These are phyloP conservation scores for Fusarium burgessii DNA, from an alignment of 2,329 filamentous ascomycete species.

Conservation along the genomic window DNA sequence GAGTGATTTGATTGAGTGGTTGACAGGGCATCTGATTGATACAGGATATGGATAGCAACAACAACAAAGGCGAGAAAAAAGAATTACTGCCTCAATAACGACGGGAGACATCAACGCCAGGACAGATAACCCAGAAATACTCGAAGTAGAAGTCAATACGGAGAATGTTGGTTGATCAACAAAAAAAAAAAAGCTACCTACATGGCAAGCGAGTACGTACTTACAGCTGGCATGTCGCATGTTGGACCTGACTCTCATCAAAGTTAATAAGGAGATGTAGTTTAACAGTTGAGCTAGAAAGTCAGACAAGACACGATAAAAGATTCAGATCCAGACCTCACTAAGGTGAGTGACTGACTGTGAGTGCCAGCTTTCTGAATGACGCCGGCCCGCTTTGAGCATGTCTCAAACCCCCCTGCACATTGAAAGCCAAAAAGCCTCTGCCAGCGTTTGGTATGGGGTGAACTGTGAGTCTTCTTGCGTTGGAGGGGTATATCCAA, in stretches of 20 bases:
- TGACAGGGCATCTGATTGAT: conserved; percentile 22
- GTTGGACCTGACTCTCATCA: conserved; percentile 17
- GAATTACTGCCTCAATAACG: neutral
- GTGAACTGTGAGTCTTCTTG: neutral
- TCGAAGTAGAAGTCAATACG: neutral
- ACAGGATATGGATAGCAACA: conserved; percentile 7
- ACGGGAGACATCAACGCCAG: neutral
- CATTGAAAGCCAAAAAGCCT: conserved; percentile 14
- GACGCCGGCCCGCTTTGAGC: conserved; percentile 39
- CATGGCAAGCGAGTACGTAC: neutral
- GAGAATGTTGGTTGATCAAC: conserved; percentile 5
- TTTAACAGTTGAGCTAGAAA: conserved; percentile 26
- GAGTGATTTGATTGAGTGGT: neutral
- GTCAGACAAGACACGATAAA: conserved; percentile 22
- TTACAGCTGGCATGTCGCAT: conserved; percentile 35
- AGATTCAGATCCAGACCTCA: conserved; percentile 26
- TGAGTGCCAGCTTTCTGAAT: conserved; percentile 37
- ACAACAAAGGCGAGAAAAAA: conserved; percentile 7
- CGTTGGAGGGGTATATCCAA: conserved; percentile 30
- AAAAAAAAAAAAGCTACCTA: conserved; percentile 2
- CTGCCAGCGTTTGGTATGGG: conserved; percentile 9
- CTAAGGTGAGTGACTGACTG: conserved; percentile 10
- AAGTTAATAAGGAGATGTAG: conserved; percentile 14
- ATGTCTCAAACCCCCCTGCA: conserved; percentile 36
- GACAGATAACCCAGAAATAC: conserved; percentile 24